Base-by-base conservation (phyloP, 257 asterid genomes). In the Solanum piurae region DNA sequence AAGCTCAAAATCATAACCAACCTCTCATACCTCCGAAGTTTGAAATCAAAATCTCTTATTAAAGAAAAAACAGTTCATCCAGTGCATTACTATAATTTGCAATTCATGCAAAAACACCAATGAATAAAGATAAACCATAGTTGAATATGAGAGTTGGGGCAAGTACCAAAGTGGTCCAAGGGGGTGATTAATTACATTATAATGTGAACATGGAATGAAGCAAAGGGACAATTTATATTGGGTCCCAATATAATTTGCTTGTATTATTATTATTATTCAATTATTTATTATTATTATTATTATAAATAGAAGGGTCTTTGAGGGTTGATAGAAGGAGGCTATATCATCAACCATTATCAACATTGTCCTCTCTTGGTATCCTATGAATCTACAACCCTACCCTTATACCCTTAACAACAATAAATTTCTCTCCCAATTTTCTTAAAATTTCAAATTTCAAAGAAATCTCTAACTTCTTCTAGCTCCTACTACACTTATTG, bases 311-410 rank as follows among this genome's bases (percentile, higher is more conserved):
- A 49, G 69, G 69, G 85, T 46, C 68, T 27, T 14, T 4, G 10
- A 49, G 25, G 66, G 31, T 49, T 29, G 27, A 18, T 18, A 44
- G 85, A 36, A 79, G 25, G 66, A 79, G 40, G 85, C 86, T 34
- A 82, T 34, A 82, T 82, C 44, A 79, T 79, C 40, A 44, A 79
- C 85, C 85, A 80, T 80, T 80, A 80, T 80, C 86, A 82, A 82
- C 86, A 82, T 82, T 49, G 42, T 29, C 85, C 11, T 82, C 69
- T 82, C 85, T 42, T 25, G 64, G 2, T 7, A 42, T 77, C 66
- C 66, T 82, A 82, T 29, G 69, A 82, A 29, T 82, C 85, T 49
- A 82, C 42, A 16, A 49, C 25, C 85, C 37, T 27, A 49, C 69
- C 42, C 85, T 80, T 46, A 29, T 27, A 2, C 18, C 25, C 64